phyloP scores from a whole-genome alignment of 129 eudicot genomes.

The Artemisia argyi region DNA sequence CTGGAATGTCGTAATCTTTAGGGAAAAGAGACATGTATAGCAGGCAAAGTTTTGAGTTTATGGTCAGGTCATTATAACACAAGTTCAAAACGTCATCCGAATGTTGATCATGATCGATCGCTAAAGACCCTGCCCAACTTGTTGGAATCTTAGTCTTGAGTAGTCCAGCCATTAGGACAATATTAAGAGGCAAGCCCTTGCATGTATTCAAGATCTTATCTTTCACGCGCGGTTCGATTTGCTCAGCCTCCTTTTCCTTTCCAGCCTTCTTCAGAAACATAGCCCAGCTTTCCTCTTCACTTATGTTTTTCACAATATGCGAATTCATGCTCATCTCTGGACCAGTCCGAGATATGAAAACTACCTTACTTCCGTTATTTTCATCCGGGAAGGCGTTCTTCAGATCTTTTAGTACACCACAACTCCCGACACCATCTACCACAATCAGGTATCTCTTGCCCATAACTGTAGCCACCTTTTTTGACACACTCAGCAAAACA shows the following conservation, averaged over 20 bases:
- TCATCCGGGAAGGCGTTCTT: slow-evolving; percentile 32
- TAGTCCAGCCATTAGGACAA: slow-evolving; percentile 41
- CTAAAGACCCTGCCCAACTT: slow-evolving; percentile 27
- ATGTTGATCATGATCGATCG: not conserved
- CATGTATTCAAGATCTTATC: slow-evolving; percentile 30
- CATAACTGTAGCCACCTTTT: slow-evolving; percentile 8
- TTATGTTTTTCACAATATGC: slow-evolving; percentile 19
- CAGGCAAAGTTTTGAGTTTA: slow-evolving; percentile 40
- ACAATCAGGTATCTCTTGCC: slow-evolving; percentile 42
- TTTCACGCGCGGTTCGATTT: not conserved
- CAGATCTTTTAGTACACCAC: slow-evolving; percentile 25
- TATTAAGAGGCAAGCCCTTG: slow-evolving; percentile 37
- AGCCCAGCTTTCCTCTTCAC: slow-evolving; percentile 35
- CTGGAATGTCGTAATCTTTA: slow-evolving; percentile 44
- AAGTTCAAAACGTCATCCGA: slow-evolving; percentile 23
- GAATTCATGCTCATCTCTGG: not conserved
- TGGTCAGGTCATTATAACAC: slow-evolving; percentile 36
- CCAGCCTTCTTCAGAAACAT: slow-evolving; percentile 40
- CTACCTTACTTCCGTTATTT: slow-evolving; percentile 37
- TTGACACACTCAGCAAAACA: slow-evolving; percentile 28
- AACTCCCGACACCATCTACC: slow-evolving; percentile 38
- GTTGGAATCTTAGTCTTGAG: slow-evolving; percentile 13
- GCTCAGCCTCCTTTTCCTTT: slow-evolving; percentile 24
- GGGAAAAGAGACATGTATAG: slow-evolving; percentile 58
- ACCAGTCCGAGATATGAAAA: slow-evolving; percentile 32